Evolutionary conservation across 306 rosid genomes (phyloP), one percentile per base, ranked within the genome.

Genomic region (Dryas drummondii): DNA sequence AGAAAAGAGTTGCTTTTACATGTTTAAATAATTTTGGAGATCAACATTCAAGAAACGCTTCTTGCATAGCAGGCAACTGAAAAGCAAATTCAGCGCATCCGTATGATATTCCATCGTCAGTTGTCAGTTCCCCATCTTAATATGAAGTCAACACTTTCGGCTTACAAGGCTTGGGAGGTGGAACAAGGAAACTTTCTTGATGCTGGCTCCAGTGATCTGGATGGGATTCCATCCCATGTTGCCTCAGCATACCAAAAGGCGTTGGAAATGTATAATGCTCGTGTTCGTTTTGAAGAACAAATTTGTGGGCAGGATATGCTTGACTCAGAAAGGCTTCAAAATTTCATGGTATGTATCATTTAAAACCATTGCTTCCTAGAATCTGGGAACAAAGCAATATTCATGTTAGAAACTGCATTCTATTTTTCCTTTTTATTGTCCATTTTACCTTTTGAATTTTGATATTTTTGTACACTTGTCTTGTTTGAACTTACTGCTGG

Each of bases 101-200:
- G 92, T 53, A 84, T 80, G 77, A 78, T 92, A 80, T 94, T 92
- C 82, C 97, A 89, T 46, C 97, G 97, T 52, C 97, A 88, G n/a
- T 72, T 94, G 80, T 90, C 99, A 16, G 84, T 94, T 45, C 97
- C 97, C 60, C 96, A 83, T 72, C 86, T 77, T 81, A 83, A 87
- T 80, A 87, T 90, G 89, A 81, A 67, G 77, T 90, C 93, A 78
- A 90, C 96, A 59, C 81, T 94, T 69, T 50, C 57, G 49, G 79
- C 86, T 81, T 92, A 92, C 73, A 88, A 86, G 86, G 84, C 88
- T 64, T 94, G 99, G 97, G 99, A 92, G 85, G 80, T 78, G 78
- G 90, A 90, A 63, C 96, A 75, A 72, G 87, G 96, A 58, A 79
- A 73, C 47, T 11, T 79, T 60, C 81, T 68, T 57, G 88, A 83